These are phyloP conservation scores for Tetrahymena thermophila DNA, from an alignment of 73 alveolate genomes.

Conservation along the genomic window DNA sequence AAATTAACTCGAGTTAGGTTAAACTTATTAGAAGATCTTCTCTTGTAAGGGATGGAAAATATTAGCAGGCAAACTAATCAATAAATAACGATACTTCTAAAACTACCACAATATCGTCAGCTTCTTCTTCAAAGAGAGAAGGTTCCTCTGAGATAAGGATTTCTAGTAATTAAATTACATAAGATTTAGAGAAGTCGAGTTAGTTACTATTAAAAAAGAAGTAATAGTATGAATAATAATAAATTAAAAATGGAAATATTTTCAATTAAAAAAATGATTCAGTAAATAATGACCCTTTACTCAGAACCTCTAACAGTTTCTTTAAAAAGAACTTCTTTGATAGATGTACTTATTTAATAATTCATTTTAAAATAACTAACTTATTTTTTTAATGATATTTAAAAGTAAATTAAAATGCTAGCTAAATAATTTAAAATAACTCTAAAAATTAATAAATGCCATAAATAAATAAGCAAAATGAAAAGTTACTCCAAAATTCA, in stretches of 20 bases:
- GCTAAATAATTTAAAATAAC: background rate
- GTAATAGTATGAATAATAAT: background rate
- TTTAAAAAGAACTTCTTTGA: background rate
- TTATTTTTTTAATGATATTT: background rate
- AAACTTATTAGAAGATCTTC: background rate
- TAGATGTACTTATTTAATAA: background rate
- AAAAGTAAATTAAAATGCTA: background rate
- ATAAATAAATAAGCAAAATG: background rate
- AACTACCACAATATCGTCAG: background rate
- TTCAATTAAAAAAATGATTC: background rate
- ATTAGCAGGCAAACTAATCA: background rate
- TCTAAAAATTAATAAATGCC: background rate
- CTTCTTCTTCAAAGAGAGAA: background rate
- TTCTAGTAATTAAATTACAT: background rate
- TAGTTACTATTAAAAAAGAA: background rate
- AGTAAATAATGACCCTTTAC: background rate
- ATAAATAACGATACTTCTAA: background rate
- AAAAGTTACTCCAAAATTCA: background rate
- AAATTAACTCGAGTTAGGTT: background rate
- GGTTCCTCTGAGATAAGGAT: background rate
- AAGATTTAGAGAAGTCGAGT: background rate
- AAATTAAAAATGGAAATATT: background rate
- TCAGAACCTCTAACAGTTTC: background rate
- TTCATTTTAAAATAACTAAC: background rate
- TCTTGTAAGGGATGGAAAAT: background rate